Percentiles rank a stretch among this genome's conserved stretches.
Conservation (phyloP, 1,139 yeast species). For the Taphrina betulina region DNA sequence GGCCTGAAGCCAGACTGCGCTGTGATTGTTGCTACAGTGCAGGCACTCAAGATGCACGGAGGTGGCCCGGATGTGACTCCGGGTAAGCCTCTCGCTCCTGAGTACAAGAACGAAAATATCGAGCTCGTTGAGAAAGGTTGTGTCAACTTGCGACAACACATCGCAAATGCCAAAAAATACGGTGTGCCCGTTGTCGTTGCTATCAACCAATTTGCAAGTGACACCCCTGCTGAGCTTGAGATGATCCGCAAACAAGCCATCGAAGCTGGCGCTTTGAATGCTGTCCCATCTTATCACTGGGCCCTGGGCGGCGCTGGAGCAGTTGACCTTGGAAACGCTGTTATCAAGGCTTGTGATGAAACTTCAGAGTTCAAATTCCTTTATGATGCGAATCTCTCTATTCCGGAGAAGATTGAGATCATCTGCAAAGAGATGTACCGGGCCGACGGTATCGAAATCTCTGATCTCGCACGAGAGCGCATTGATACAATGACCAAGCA, state of each 20-base stretch:
- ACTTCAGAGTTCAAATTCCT: conserved; percentile 64
- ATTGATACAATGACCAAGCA: conserved; percentile 80
- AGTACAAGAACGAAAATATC: conserved; percentile 78
- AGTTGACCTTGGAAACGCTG: conserved; percentile 79
- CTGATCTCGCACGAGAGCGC: conserved; percentile 80
- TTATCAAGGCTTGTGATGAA: conserved; percentile 66
- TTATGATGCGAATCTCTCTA: conserved; percentile 62
- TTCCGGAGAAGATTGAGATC: conserved; percentile 76
- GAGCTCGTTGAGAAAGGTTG: conserved; percentile 83
- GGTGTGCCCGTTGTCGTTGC: conserved; percentile 96
- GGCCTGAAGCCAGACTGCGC: conserved; percentile 90
- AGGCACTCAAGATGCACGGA: conserved; percentile 96
- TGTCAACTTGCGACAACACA: conserved; percentile 87
- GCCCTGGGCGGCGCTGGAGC: conserved; percentile 98
- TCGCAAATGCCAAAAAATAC: conserved; percentile 76
- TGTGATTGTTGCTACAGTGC: conserved; percentile 93
- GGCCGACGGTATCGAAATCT: conserved; percentile 82
- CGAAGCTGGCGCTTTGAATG: conserved; percentile 93
- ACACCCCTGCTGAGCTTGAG: conserved; percentile 78
- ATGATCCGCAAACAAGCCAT: conserved; percentile 79
- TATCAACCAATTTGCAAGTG: conserved; percentile 86
- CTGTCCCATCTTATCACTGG: conserved; percentile 96
- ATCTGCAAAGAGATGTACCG: conserved; percentile 94
- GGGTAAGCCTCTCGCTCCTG: conserved; percentile 85
- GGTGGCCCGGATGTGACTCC: conserved; percentile 99